A percentile compares a stretch with the other conserved stretches of the same genome.
Evolutionary conservation across 225 moss, liverwort and hornwort genomes (phyloP).

Genomic region (Straminergon stramineum): DNA sequence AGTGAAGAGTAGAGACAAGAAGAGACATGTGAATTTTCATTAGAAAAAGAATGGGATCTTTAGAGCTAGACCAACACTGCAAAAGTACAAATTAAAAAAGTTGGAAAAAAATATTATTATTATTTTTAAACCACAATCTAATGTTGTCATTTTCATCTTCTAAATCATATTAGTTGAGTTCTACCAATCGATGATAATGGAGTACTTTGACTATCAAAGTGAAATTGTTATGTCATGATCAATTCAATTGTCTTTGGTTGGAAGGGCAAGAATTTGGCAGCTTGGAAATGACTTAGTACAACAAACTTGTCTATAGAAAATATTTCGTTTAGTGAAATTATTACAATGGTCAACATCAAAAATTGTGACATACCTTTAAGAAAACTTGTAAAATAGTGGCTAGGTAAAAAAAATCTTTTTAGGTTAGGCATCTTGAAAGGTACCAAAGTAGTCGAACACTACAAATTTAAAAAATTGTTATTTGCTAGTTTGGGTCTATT

Average conservation of each 20-base stretch:
- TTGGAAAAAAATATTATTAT: too few relatives aligned
- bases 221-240: background rate
- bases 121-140: too few relatives aligned
- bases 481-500: background rate
- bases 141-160: background rate
- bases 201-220: background rate
- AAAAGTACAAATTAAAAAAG: too few relatives aligned
- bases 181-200: background rate
- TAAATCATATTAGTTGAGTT: background rate
- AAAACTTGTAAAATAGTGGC: background rate
- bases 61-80: too few relatives aligned
- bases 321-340: background rate
- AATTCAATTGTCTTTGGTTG: background rate
- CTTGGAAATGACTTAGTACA: background rate
- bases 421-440: too few relatives aligned
- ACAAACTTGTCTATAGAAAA: background rate
- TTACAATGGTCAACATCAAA: background rate
- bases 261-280: background rate
- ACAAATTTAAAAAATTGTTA: too few relatives aligned
- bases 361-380: rapidly evolving
- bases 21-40: background rate
- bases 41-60: too few relatives aligned
- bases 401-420: too few relatives aligned
- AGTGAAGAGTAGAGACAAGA: background rate
- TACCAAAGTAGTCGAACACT: too few relatives aligned